Percentiles rank a stretch among this genome's conserved stretches.
These are phyloP conservation scores for Paracorniculantispora psalliotae DNA, from an alignment of 2,329 filamentous ascomycete species.

Conservation along the genomic window DNA sequence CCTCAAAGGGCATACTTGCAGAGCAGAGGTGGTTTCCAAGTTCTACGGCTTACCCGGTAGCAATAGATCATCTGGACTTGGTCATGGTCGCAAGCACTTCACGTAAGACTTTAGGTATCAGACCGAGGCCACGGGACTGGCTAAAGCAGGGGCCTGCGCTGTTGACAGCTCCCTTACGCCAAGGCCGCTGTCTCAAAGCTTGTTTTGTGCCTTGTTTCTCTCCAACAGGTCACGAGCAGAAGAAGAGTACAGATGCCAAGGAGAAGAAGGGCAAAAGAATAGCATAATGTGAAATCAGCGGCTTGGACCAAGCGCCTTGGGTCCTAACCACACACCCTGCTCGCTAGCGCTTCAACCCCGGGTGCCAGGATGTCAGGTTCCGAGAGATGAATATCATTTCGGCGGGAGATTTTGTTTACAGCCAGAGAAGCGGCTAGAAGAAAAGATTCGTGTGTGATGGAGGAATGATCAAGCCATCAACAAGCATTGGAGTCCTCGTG, in stretches of 20 bases:
- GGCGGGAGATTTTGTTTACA: background rate
- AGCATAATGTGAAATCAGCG: background rate
- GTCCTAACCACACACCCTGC: background rate
- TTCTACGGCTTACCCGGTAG: too few relatives aligned
- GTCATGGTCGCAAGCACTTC: too few relatives aligned
- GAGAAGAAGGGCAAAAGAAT: background rate
- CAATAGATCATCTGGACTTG: too few relatives aligned
- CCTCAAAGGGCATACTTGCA: too few relatives aligned
- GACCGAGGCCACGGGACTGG: too few relatives aligned
- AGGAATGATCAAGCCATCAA: background rate
- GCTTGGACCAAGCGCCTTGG: background rate
- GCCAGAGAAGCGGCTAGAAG: background rate
- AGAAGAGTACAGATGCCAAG: background rate
- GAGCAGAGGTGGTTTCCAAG: too few relatives aligned
- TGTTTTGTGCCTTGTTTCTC: background rate
- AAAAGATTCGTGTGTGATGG: too few relatives aligned
- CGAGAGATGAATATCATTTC: conserved; percentile 4
- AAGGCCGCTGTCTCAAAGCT: too few relatives aligned
- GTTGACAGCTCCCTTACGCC: too few relatives aligned
- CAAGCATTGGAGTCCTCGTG: background rate
- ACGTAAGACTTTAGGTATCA: too few relatives aligned
- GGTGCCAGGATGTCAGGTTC: background rate
- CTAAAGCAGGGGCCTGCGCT: too few relatives aligned
- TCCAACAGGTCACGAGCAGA: background rate
- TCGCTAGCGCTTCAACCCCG: background rate